Percentiles rank a stretch among this genome's conserved stretches.
Evolutionary conservation across 192 early-diverging fungal species (phyloP).

Genomic region (Gryganskiella cystojenkinii): DNA sequence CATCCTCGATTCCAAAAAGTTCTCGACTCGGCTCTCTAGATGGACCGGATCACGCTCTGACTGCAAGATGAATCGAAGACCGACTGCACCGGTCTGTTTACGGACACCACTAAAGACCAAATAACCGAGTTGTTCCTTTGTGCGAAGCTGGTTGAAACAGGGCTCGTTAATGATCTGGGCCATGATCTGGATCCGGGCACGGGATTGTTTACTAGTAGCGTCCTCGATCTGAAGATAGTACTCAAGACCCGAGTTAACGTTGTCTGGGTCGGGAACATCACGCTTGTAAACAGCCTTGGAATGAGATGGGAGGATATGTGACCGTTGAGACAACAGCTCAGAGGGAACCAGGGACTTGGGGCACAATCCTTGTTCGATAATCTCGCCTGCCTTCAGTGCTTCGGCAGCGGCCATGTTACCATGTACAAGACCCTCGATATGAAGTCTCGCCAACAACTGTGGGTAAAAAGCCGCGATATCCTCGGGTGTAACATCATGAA

Average conservation of each 20-base stretch:
- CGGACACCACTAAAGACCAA: slow-evolving; percentile 78
- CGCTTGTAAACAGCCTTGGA: slow-evolving; percentile 62
- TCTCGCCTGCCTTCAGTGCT: slow-evolving; percentile 69
- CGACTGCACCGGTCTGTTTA: slow-evolving; percentile 80
- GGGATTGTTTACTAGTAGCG: slow-evolving; percentile 68
- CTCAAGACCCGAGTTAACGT: slow-evolving; percentile 92
- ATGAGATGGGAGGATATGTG: slow-evolving; percentile 64
- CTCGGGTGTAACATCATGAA: slow-evolving; percentile 75
- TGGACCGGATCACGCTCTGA: slow-evolving; percentile 86
- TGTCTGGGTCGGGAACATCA: slow-evolving; percentile 76
- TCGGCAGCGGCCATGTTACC: slow-evolving; percentile 85
- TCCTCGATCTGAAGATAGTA: slow-evolving; percentile 86
- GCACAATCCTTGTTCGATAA: slow-evolving; percentile 67
- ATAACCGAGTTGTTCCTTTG: slow-evolving; percentile 90
- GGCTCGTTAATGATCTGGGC: slow-evolving; percentile 90
- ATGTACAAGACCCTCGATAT: slow-evolving; percentile 85
- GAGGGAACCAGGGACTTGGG: slow-evolving; percentile 70
- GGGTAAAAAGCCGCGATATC: slow-evolving; percentile 84
- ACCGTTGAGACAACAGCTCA: slow-evolving; percentile 61
- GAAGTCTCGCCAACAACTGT: slow-evolving; percentile 72
- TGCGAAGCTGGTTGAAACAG: slow-evolving; percentile 93
- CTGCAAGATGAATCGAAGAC: slow-evolving; percentile 86
- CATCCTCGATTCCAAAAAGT: slow-evolving; percentile 70
- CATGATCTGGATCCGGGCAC: slow-evolving; percentile 76
- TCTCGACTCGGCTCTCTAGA: slow-evolving; percentile 82